Conservation (phyloP, 805 yeast species). For the Metschnikowia anglica region DNA sequence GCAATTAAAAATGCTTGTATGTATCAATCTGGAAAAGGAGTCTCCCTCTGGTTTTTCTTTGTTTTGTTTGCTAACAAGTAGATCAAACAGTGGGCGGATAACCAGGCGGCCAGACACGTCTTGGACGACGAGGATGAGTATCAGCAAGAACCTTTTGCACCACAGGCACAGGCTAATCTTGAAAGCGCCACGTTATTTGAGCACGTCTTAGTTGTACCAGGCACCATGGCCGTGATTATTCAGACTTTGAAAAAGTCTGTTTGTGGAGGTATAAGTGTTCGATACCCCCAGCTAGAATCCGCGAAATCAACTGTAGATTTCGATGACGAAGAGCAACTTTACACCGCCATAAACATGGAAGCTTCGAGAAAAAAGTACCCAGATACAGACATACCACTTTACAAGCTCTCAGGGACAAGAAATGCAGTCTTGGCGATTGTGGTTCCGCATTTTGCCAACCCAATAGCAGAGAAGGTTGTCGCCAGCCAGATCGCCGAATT, state of each 20-base stretch:
- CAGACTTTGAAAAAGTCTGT: slow-evolving; percentile 18
- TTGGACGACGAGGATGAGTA: slow-evolving; percentile 43
- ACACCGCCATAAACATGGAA: slow-evolving; percentile 32
- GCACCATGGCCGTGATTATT: slow-evolving; percentile 18
- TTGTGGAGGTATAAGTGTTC: slow-evolving; percentile 19
- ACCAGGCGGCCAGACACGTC: slow-evolving; percentile 51
- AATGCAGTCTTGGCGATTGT: slow-evolving; percentile 19
- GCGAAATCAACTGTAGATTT: slow-evolving; percentile 33
- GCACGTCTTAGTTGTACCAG: slow-evolving; percentile 22
- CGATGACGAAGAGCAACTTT: slow-evolving; percentile 53
- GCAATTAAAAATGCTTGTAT: not conserved
- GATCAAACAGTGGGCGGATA: slow-evolving; percentile 51
- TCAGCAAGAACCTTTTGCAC: slow-evolving; percentile 22
- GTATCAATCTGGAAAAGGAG: no score
- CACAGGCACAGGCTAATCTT: slow-evolving; percentile 2
- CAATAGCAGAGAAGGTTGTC: slow-evolving; percentile 33
- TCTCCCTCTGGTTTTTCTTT: no score
- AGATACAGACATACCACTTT: slow-evolving; percentile 23
- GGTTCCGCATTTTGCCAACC: slow-evolving; percentile 39
- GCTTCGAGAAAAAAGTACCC: slow-evolving; percentile 26
- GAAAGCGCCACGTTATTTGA: not conserved
- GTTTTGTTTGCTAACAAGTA: slow-evolving; percentile 5
- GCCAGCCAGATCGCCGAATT: slow-evolving; percentile 24
- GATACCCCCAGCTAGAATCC: slow-evolving; percentile 16
- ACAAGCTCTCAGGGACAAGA: not conserved